Base-by-base conservation (phyloP, 1,284 basidiomycete species). In the Tylopilus sp. region DNA sequence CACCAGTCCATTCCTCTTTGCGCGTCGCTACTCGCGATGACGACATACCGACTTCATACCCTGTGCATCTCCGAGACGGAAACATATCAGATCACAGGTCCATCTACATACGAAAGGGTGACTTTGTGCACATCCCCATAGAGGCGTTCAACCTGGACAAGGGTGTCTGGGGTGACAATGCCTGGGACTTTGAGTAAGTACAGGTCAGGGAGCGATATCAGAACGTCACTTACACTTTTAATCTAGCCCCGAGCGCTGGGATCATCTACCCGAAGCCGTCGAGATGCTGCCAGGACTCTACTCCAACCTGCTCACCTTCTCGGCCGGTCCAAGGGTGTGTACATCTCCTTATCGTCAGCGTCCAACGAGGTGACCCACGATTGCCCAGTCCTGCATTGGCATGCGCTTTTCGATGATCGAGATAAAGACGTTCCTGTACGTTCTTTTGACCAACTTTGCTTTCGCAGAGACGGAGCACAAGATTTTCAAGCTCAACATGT, bases 1-100 rank as follows among this genome's bases (percentile, higher is more conserved):
- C 90, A 2, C 89, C 89, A 3, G 74, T 91, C n/a, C 86, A 90
- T 63, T 89, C 86, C 3, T 86, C 86, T 10, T 71, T 91, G 38
- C 78, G 89, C 13, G 82, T 86, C 5, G 85, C 89, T 6, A 83
- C 76, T 2, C 74, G 78, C 57, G 86, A 90, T 57, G 87, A 91
- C 57, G 75, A 81, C 46, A 74, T 92, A 15, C 90, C 90, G 0
- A 81, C 82, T 3, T 76, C 77, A 46, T 76, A 77, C 44, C 83
- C 87, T 4, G 74, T 90, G n/a, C 71, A 71, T 49, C 71, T 74
- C 54, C 66, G 72, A 13, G 76, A 83, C 55, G 81, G 83, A 2
- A 73, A 65, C 12, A 54, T 74, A 23, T 63, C 68, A 9, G 70
- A 73, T 53, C 64, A 68, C 26, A 74, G 64, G n/a, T 60, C 57